Evolutionary conservation across 495 filamentous ascomycete genomes (phyloP).

Genomic region (Tetracladium marchalianum): DNA sequence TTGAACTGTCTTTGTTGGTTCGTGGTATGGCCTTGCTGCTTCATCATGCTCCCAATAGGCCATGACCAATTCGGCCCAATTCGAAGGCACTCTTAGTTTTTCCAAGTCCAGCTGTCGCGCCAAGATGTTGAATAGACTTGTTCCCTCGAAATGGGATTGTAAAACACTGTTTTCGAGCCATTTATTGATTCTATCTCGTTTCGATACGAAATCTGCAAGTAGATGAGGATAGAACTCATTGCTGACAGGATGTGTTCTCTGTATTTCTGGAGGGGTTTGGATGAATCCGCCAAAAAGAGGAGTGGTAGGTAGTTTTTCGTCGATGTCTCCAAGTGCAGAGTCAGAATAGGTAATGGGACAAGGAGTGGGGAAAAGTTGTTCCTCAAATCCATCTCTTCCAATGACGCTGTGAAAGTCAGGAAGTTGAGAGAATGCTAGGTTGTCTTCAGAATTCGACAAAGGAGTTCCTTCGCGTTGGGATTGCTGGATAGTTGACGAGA

Average conservation of each 20-base stretch:
- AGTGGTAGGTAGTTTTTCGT: neutral
- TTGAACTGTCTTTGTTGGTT: too few species aligned
- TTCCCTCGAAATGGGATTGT: slow-evolving; percentile 5
- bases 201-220: slow-evolving; percentile 7
- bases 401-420: too few species aligned
- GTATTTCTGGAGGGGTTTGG: too few species aligned
- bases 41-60: slow-evolving; percentile 3
- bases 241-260: neutral
- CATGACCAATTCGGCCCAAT: slow-evolving; percentile 12
- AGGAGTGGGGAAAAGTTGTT: too few species aligned
- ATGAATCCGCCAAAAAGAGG: too few species aligned
- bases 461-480: too few species aligned
- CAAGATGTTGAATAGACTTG: neutral
- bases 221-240: slow-evolving; percentile 5
- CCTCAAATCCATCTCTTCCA: too few species aligned
- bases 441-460: too few species aligned
- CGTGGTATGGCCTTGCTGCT: neutral
- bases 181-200: slow-evolving; percentile 11
- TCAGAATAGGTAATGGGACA: neutral
- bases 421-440: too few species aligned
- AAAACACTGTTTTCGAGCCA: slow-evolving; percentile 6
- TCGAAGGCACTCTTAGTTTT: slow-evolving; percentile 1
- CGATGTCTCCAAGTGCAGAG: slow-evolving; percentile 9
- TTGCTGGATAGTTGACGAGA: too few species aligned
- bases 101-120: slow-evolving; percentile 4